Base-by-base conservation (phyloP, 2,329 filamentous ascomycete genomes). In the Trichoderma pleuroti region DNA sequence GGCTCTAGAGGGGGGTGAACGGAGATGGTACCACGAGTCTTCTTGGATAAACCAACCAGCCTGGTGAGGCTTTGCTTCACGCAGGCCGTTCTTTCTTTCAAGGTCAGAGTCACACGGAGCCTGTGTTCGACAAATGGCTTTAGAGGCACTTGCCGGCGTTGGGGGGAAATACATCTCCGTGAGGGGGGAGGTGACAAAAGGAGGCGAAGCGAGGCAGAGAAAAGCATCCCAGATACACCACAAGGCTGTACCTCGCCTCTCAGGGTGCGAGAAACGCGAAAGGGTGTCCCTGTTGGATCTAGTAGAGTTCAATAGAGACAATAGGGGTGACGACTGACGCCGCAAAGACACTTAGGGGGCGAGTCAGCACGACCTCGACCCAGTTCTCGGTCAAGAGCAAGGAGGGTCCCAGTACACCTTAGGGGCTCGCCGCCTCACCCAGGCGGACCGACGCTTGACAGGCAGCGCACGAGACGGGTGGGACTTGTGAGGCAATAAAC, bases 401-500 rank as follows among this genome's bases (percentile, higher is more conserved):
- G 28, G 66, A 68, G 56, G 57, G 42, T 49, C 66, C 56, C 32
- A 49, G 39, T 52, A 52, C 56, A 49, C 39, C 28, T 68, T 61
- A 32, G 66, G 66, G 66, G 28, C 66, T 61, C 66, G 66, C 66
- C 39, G 66, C 66, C 56, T 68, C 66, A 60, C 39, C 39, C 66
- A 49, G 64, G 56, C 56, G 66, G 66, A 68, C 66, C 66, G 66
- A 61, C 56, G 66, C 66, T 61, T 68, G 66, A 68, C 66, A 68
- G 56, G 66, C 63, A 66, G 49, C 54, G 36, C 66, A 60, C 66
- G 66, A 68, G 66, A 68, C 42, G 66, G 39, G 66, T 68, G 66
- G 66, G 42, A 61, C 56, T 59, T 36, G 21, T 61, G 66, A 68
- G 66, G 66, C 56, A 61, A 68, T 68, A 68, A 34, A 68, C 36